Conservation (phyloP, 192 early-diverging fungal species). For the Dissophora globulifera region DNA sequence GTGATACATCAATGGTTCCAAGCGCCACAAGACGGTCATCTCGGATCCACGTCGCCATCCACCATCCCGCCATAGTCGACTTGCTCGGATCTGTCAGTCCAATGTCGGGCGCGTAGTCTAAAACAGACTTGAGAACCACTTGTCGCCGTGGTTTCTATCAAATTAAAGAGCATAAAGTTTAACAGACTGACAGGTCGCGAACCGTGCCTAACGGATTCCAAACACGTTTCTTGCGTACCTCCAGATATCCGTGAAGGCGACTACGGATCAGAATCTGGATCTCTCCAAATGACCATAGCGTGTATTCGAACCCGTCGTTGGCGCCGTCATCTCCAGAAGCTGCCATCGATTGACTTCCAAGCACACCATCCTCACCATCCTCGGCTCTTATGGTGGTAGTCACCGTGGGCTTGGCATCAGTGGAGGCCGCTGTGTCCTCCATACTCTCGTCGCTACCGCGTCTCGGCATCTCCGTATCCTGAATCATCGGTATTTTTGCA, state of each 20-base stretch:
- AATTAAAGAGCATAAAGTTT: background rate
- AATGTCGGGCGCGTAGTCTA: constrained; percentile 44
- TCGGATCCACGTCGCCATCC: constrained; percentile 49
- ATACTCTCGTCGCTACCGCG: too few relatives aligned
- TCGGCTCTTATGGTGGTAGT: too few relatives aligned
- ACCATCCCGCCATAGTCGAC: constrained; percentile 40
- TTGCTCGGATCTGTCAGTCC: constrained; percentile 16
- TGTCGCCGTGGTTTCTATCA: constrained; percentile 27
- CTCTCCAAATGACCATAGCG: constrained; percentile 46
- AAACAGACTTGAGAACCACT: constrained; percentile 32
- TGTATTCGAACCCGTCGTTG: constrained; percentile 32
- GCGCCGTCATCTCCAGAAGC: background rate
- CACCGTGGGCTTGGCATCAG: too few relatives aligned
- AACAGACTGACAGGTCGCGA: too few relatives aligned
- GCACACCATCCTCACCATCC: constrained; percentile 15
- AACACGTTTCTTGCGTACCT: too few relatives aligned
- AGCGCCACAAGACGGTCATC: constrained; percentile 39
- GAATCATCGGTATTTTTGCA: too few relatives aligned
- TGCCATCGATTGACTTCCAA: constrained; percentile 7
- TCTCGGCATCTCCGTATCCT: too few relatives aligned
- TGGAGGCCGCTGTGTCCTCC: too few relatives aligned
- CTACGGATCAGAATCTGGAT: constrained; percentile 32
- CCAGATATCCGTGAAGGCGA: constrained; percentile 39
- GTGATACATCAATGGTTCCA: constrained; percentile 34
- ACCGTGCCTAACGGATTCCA: too few relatives aligned